Evolutionary conservation across 2,329 filamentous ascomycete genomes (phyloP), one percentile per base, ranked within the genome.

Genomic region (Polytolypa hystricis): DNA sequence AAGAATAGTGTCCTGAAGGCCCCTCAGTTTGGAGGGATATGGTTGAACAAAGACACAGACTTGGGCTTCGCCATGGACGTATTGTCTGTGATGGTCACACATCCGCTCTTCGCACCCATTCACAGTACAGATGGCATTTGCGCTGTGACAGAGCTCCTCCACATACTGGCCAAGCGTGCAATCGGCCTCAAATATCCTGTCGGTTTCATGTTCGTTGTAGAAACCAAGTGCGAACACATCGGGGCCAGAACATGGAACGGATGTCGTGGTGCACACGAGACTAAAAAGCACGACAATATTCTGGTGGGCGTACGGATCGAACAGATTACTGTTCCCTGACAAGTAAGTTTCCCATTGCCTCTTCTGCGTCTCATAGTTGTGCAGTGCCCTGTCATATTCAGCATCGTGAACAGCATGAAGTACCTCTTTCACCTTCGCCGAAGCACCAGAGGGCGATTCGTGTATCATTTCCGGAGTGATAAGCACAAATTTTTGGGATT

Each of bases 381-480:
- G 84, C 21, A 93, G 64, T 1, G 89, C 87, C 59, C 91, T 93
- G 56, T 98, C 87, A 50, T 96, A 95, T 57, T 98, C 91, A 2
- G 87, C 87, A 54, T 95, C 85, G 57, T 96, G 87, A 9, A 95
- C 87, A 15, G 91, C 91, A 55, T 91, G 86, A 5, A 98, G 65
- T 33, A 96, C 85, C 50, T 96, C 89, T 64, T 87, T 86, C 20
- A 95, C 84, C 53, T 93, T 85, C 30, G 77, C 77, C 0, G 87
- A 84, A 3, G 84, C 82, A 48, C 80, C 79, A 36, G 84, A 79
- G 1, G 84, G 77, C 30, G 85, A 78, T 40, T 81, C 74, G 49
- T 93, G 84, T 0, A 98, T 83, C 87, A 96, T 96, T 48, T 94
- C 84, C 1, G 91, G 89, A 42, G 83, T 84, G 44, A 98, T 93